These are phyloP conservation scores for Nissolia schottii DNA, from an alignment of 306 rosid species.

Conservation along the genomic window DNA sequence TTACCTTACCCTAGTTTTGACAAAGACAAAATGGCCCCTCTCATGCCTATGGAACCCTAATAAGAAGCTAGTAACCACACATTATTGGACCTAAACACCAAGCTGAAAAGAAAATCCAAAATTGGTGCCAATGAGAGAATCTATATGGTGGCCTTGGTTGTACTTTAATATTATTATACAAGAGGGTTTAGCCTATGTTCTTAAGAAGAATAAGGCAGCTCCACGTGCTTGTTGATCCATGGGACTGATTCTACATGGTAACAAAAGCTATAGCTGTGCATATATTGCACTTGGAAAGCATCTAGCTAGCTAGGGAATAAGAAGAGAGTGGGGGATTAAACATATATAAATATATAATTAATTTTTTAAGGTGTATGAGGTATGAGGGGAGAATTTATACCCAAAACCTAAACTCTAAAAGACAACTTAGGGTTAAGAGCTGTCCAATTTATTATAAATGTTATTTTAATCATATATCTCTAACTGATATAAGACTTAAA, in stretches of 20 bases:
- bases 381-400: too few species aligned
- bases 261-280: neutral
- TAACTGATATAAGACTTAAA: too few species aligned
- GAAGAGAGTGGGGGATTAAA: neutral
- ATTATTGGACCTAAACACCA: constrained; percentile 26
- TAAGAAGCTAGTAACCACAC: constrained; percentile 6
- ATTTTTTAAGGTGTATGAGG: too few species aligned
- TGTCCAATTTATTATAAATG: too few species aligned
- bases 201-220: constrained; percentile 22
- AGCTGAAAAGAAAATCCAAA: neutral
- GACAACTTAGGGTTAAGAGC: too few species aligned
- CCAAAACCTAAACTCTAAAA: too few species aligned
- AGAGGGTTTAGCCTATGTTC: neutral
- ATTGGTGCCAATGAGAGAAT: constrained; percentile 18
- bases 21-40: constrained; percentile 21
- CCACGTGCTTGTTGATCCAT: constrained; percentile 29
- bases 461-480: too few species aligned
- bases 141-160: neutral
- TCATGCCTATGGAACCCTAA: constrained; percentile 12
- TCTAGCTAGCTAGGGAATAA: neutral
- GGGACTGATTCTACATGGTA: neutral
- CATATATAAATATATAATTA: neutral
- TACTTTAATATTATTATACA: constrained; percentile 1
- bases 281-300: constrained; percentile 6
- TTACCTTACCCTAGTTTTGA: constrained; percentile 10